Base-by-base conservation (phyloP, 495 filamentous ascomycete species). In the Trichoderma orchidacearum region DNA sequence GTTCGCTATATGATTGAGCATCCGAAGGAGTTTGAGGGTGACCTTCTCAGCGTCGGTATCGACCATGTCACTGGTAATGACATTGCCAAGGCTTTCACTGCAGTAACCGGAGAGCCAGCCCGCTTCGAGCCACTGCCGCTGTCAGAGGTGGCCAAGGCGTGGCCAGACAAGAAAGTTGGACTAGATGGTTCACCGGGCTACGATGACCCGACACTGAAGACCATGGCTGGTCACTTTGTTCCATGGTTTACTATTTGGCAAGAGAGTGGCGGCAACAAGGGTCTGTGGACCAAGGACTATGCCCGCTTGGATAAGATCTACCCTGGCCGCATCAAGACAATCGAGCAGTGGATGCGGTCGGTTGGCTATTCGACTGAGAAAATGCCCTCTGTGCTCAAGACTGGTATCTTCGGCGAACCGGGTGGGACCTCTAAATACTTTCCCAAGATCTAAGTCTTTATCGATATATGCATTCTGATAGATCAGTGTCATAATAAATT, bases 181-280 rank as follows among this genome's bases (percentile, higher is more conserved):
- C 54, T 34, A 7, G 53, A 66, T 56, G 59, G 65, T 36, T 61
- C 57, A 6, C 57, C 41, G 0, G 60, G 63, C n/a, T 54, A 53
- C 23, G 56, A 63, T n/a, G 72, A 76, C 56, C 38, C 64, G 13
- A 68, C 72, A 0, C 48, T 68, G 21, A 31, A 70, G 55, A 77
- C 73, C 50, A 76, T 75, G 52, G 60, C 65, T 0, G 73, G 69
- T 5, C 74, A 67, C 48, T 77, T 73, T 70, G 66, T 70, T 50
- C 59, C 66, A 3, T 75, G 68, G 66, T 55, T 38, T 3, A 55
- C 53, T 5, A 55, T 55, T 8, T 55, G 63, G 61, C 35, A 32
- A 5, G 53, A 55, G 31, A 55, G 53, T 23, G 53, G 53, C 5
- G 53, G 53, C 31, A 68, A 66, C 45, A 55, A 66, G 13, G 57